phyloP scores from a whole-genome alignment of 768 basidiomycete genomes.

The Leccinellum albellum region DNA sequence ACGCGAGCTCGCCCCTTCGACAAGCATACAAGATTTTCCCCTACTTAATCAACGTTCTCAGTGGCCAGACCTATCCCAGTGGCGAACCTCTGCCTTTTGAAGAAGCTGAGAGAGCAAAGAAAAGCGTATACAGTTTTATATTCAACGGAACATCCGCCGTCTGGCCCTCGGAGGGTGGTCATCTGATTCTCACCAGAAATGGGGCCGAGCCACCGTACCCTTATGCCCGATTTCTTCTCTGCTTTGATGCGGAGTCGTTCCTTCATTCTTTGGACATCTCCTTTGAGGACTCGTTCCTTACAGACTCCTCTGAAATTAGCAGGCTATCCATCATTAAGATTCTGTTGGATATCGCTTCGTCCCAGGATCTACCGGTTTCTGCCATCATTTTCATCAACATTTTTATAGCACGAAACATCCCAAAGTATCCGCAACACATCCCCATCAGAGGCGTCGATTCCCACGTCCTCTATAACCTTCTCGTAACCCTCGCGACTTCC shows the following conservation, averaged over 20 bases:
- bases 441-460: conserved; percentile 43
- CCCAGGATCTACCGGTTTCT: conserved; percentile 47
- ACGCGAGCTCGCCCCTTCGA: conserved; percentile 35
- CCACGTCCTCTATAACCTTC: conserved; percentile 66
- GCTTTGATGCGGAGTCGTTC: conserved; percentile 90
- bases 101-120: conserved; percentile 67
- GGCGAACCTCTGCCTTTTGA: conserved; percentile 63
- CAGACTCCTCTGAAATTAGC: conserved; percentile 60
- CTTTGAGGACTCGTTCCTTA: conserved; percentile 90
- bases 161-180: conserved; percentile 78
- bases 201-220: conserved; percentile 84
- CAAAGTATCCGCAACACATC: conserved; percentile 92
- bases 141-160: conserved; percentile 76
- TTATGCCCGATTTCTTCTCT: conserved; percentile 77
- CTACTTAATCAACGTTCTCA: conserved; percentile 76
- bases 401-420: conserved; percentile 93
- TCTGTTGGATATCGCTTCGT: conserved; percentile 70
- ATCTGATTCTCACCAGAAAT: conserved; percentile 69
- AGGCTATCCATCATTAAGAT: conserved; percentile 83
- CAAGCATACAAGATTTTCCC: conserved; percentile 91
- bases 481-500: conserved; percentile 75
- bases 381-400: conserved; percentile 88
- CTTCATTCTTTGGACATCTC: conserved; percentile 92
- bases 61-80: conserved; percentile 85
- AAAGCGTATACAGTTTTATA: conserved; percentile 74